Base-by-base conservation (phyloP, 1,284 basidiomycete genomes). In the Microbotryum silenes-acaulis region DNA sequence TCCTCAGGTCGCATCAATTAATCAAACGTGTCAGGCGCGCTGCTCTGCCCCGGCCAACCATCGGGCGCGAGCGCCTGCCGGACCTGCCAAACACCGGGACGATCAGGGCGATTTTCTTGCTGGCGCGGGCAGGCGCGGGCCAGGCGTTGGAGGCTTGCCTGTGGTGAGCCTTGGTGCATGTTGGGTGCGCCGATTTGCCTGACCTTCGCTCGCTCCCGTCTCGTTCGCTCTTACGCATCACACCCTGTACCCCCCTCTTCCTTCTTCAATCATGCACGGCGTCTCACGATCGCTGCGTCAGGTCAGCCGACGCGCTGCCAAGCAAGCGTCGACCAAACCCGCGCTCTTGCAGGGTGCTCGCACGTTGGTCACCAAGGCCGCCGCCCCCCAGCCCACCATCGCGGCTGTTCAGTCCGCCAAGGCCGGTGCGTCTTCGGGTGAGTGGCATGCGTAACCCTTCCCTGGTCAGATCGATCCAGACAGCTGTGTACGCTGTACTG, bases 291-390 rank as follows among this genome's bases (percentile, higher is more conserved):
- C 27, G 27, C 48, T 27, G 48, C 21, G 21, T 50, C 48, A 50
- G 21, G 48, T 50, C 21, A 50, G 27, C 37, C 37, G 37, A 42
- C 37, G 37, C 37, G 37, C 37, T 42, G 37, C 37, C 37, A 42
- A 42, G 37, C 37, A 42, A 42, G 37, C 42, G 42, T 42, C 37
- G 37, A 27, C 29, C 45, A 42, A 42, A 6, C 37, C 63, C 20
- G 63, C 63, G 52, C 58, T 62, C 54, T 62, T 65, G 58, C 54
- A 61, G 56, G 63, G 59, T 31, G 66, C 60, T 29, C 66, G 66
- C 61, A 57, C 57, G 46, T 56, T 67, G 49, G 60, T 63, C 45
- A 67, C 66, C 60, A 65, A 65, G 60, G 57, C 56, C 21, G 56
- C 63, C 51, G 50, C 60, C 58, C 45, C 51, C 59, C 48, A 57